Conservation (phyloP, 768 basidiomycete genomes). For the Lactifluus pinguis region DNA sequence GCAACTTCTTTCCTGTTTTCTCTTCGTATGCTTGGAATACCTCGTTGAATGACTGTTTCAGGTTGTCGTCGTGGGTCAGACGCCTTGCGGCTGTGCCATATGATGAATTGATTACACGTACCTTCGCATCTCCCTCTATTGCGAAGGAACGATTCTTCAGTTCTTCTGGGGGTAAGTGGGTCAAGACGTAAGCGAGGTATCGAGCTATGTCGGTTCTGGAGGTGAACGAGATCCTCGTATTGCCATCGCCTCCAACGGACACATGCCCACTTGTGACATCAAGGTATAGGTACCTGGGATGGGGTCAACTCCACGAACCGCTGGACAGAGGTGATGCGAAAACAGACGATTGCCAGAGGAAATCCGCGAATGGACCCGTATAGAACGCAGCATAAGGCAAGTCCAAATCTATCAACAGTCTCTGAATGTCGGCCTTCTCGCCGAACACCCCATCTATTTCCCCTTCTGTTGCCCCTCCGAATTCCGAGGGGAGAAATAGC, state of each 20-base stretch:
- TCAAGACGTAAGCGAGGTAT: conserved; percentile 17
- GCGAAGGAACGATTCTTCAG: conserved; percentile 4
- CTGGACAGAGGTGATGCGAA: no score
- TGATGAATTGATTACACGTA: neutral
- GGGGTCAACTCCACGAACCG: neutral
- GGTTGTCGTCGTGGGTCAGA: neutral
- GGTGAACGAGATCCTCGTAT: conserved; percentile 17
- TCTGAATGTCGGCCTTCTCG: neutral
- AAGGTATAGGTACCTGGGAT: neutral
- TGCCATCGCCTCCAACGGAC: conserved; percentile 15
- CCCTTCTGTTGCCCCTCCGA: conserved; percentile 9
- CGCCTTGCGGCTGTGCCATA: neutral
- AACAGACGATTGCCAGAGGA: neutral
- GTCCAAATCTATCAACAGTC: conserved; percentile 5
- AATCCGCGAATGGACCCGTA: conserved; percentile 17
- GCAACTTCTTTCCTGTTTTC: conserved; percentile 18
- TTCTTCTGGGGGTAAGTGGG: conserved; percentile 10
- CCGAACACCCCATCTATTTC: conserved; percentile 4
- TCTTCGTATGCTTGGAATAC: conserved; percentile 17
- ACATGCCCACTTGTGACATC: conserved; percentile 15
- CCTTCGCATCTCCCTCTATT: conserved; percentile 11
- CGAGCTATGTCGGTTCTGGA: conserved; percentile 15
- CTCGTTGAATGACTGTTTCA: conserved; percentile 17
- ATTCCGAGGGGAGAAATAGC: conserved; percentile 15
- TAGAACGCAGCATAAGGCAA: conserved; percentile 18